Percentiles rank a stretch among this genome's conserved stretches.
Conservation (phyloP, 257 asterid genomes). For the Rehmannia glutinosa region DNA sequence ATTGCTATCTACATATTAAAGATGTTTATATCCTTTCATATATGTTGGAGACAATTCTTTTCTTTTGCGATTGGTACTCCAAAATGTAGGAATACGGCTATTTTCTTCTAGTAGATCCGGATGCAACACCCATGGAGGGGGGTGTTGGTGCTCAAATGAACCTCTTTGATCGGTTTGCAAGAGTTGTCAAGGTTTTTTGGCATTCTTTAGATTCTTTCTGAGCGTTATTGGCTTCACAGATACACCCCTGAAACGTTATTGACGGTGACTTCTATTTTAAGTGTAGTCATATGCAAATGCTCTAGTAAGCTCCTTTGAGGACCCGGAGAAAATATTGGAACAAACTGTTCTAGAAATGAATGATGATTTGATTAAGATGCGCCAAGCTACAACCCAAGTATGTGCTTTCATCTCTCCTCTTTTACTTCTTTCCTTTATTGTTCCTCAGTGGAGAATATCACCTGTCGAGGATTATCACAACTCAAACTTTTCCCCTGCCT, state of each 20-base stretch:
- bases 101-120: conserved; percentile 35
- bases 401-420: conserved; percentile 12
- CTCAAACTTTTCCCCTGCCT: no score
- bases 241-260: background rate
- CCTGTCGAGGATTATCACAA: background rate
- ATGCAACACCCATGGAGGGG: conserved; percentile 35
- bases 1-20: background rate
- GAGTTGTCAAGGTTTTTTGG: conserved; percentile 72
- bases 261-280: background rate
- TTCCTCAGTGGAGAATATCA: background rate
- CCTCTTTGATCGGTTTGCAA: conserved; percentile 74
- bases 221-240: background rate
- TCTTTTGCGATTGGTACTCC: conserved; percentile 45
- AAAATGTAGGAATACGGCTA: conserved; percentile 37
- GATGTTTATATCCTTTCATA: background rate
- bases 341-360: conserved; percentile 81
- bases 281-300: conserved; percentile 73
- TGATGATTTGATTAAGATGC: conserved; percentile 73
- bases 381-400: conserved; percentile 92
- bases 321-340: conserved; percentile 83
- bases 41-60: background rate
- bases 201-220: background rate
- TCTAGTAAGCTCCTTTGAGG: conserved; percentile 69
- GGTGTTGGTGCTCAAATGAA: conserved; percentile 65
- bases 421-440: background rate